phyloP scores from a whole-genome alignment of 108 stramenopile species.

The Schizochytrium sp. region DNA sequence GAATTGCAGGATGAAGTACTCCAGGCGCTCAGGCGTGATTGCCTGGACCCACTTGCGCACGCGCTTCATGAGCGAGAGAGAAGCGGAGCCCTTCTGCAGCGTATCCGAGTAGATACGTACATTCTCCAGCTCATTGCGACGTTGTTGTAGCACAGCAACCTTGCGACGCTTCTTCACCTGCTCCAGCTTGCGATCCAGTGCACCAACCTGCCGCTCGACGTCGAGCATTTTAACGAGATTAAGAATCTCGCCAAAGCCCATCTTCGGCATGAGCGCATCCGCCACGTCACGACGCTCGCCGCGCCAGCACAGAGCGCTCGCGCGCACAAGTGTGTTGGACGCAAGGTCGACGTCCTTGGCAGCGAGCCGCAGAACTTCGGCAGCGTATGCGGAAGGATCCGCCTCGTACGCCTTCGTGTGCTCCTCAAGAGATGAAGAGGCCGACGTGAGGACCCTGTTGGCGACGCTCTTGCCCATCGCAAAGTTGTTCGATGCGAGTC shows the following conservation, averaged over 20 bases:
- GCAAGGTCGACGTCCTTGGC: neutral
- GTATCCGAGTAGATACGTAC: neutral
- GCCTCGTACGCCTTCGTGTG: neutral
- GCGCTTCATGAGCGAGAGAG: neutral
- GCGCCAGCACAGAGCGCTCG: neutral
- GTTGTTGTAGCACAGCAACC: neutral
- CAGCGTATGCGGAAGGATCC: neutral
- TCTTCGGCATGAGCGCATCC: neutral
- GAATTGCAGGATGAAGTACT: neutral
- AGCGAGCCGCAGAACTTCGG: neutral
- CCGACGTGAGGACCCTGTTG: neutral
- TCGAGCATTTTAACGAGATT: neutral
- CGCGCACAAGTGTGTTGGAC: neutral
- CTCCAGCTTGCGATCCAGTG: neutral
- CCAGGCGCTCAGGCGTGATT: neutral
- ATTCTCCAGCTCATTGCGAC: neutral
- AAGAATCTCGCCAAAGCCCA: neutral
- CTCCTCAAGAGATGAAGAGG: neutral
- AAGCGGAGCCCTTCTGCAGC: neutral
- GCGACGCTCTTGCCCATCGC: no score
- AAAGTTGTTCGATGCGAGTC: no score
- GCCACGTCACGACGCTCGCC: neutral
- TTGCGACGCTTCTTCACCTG: neutral
- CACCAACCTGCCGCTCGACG: neutral
- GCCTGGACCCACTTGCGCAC: neutral